Conservation (phyloP, 345 rosid species). For the Salix koriyanagi region DNA sequence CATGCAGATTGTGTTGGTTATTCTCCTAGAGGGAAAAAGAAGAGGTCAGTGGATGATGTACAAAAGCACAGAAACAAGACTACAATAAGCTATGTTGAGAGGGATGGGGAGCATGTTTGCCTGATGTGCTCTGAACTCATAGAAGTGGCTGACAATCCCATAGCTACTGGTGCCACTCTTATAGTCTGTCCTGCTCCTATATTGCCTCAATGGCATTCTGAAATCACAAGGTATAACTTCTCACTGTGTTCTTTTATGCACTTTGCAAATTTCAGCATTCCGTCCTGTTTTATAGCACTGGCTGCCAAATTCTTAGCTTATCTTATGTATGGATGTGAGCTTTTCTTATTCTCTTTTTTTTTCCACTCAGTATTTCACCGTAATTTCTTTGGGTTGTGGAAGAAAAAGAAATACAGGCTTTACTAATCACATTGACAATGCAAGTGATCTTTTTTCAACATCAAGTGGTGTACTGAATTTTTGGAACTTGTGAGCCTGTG, state of each 20-base stretch:
- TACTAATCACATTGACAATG: no score
- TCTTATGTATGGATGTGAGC: no score
- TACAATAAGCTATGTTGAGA: slow-evolving; percentile 40
- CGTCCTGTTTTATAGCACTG: background rate
- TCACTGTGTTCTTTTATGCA: slow-evolving; percentile 10
- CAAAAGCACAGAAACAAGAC: slow-evolving; percentile 52
- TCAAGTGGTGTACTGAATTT: no score
- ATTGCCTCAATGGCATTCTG: slow-evolving; percentile 92
- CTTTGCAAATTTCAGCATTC: slow-evolving; percentile 11
- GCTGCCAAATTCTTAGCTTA: no score
- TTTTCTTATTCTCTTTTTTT: no score
- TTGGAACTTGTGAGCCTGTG: no score
- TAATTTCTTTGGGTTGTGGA: no score
- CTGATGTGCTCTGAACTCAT: slow-evolving; percentile 72
- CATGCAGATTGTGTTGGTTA: slow-evolving; percentile 97
- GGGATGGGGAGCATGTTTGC: slow-evolving; percentile 78
- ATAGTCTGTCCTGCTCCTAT: slow-evolving; percentile 95
- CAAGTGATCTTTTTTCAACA: no score
- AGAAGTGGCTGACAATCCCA: slow-evolving; percentile 67
- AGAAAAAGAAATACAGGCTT: no score
- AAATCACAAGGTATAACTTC: slow-evolving; percentile 64
- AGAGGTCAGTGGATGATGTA: slow-evolving; percentile 27
- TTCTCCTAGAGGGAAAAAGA: slow-evolving; percentile 62
- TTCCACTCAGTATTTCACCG: no score
- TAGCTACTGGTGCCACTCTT: slow-evolving; percentile 83